These are phyloP conservation scores for Colletotrichum orchidophilum DNA, from an alignment of 2,329 filamentous ascomycete genomes.

Conservation along the genomic window DNA sequence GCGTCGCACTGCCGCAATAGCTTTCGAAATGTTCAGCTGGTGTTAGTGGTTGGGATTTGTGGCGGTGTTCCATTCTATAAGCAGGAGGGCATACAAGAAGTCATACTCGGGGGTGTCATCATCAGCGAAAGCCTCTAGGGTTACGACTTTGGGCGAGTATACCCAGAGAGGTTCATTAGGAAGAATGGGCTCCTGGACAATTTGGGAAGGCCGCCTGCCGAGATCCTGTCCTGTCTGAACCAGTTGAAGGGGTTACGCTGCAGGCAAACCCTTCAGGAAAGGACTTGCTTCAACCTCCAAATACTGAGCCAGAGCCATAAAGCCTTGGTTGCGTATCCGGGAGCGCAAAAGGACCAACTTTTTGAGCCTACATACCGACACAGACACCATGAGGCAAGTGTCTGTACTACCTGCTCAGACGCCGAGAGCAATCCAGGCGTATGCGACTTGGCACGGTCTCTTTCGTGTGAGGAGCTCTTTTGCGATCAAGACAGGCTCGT, in stretches of 20 bases:
- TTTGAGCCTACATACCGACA: constrained; percentile 44
- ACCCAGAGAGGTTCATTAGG: constrained; percentile 37
- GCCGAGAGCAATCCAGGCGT: not conserved
- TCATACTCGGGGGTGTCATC: constrained; percentile 46
- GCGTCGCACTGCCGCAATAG: constrained; percentile 43
- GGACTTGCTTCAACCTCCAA: not conserved
- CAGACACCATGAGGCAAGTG: constrained; percentile 38
- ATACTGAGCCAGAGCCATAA: not conserved
- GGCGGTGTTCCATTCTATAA: constrained; percentile 45
- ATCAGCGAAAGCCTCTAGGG: constrained; percentile 42
- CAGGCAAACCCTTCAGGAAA: constrained; percentile 25
- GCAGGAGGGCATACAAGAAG: not conserved
- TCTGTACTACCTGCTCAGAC: not conserved
- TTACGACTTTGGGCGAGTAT: constrained; percentile 40
- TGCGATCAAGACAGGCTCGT: constrained; percentile 34
- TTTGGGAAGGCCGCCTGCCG: constrained; percentile 39
- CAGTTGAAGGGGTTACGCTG: constrained; percentile 12
- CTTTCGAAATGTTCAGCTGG: constrained; percentile 45
- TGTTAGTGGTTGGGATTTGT: constrained; percentile 51
- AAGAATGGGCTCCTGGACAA: constrained; percentile 41
- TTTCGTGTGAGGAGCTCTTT: constrained; percentile 36
- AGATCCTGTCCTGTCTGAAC: constrained; percentile 40
- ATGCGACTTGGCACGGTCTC: constrained; percentile 34
- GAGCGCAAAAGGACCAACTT: constrained; percentile 40
- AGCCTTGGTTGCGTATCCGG: constrained; percentile 39